These are phyloP conservation scores for Glycyrrhiza uralensis DNA, from an alignment of 306 rosid genomes.

Conservation along the genomic window DNA sequence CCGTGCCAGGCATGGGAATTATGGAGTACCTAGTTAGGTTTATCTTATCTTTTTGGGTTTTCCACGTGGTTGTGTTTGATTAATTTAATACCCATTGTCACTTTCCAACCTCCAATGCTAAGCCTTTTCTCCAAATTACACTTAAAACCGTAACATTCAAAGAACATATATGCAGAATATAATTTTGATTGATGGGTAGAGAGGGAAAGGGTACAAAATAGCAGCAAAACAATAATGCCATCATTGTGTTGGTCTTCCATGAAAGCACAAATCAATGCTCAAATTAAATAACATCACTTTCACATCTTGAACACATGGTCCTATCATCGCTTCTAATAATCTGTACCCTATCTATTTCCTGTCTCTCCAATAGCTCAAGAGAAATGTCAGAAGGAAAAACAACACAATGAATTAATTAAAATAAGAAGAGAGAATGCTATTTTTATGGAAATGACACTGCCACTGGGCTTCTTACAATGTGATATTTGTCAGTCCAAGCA, in stretches of 20 bases:
- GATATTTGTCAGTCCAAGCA: conserved; percentile 48
- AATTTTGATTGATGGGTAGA: no score
- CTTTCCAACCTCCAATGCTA: no score
- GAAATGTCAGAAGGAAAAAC: neutral
- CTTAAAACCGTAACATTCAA: no score
- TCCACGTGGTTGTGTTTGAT: no score
- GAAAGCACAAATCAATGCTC: neutral
- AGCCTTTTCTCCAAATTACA: no score
- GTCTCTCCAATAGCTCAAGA: neutral
- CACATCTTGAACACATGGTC: neutral
- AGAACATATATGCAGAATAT: no score
- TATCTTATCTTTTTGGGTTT: no score
- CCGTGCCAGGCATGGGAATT: no score
- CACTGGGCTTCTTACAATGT: conserved; percentile 66
- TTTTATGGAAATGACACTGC: conserved; percentile 55
- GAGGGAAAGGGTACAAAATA: no score
- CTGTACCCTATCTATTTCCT: conserved; percentile 25
- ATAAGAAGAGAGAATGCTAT: neutral
- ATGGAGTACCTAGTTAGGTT: no score
- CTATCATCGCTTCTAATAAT: neutral
- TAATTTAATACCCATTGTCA: no score
- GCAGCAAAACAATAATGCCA: no score
- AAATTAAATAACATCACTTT: neutral
- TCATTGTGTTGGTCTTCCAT: neutral
- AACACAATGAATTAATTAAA: neutral